phyloP scores from a whole-genome alignment of 208 protist species.

The Strigomonas galati region DNA sequence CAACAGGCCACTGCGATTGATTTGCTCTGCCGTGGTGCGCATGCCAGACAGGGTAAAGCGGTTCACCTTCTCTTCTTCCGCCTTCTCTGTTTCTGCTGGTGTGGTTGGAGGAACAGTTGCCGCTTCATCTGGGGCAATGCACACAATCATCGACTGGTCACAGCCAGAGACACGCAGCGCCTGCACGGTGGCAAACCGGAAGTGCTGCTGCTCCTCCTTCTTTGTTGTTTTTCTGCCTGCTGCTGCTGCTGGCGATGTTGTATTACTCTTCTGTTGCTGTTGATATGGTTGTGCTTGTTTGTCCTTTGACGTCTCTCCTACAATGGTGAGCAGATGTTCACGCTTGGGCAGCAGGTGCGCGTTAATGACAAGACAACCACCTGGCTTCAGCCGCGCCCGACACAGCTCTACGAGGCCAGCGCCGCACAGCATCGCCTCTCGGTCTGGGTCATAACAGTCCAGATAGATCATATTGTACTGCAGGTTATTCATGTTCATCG shows the following conservation, averaged over 20 bases:
- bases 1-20: not conserved
- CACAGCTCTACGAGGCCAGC: constrained; percentile 51
- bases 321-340: constrained; percentile 4
- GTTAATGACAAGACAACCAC: constrained; percentile 68
- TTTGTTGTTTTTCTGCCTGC: not conserved
- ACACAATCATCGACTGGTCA: constrained; percentile 61
- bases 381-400: constrained; percentile 37
- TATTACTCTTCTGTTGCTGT: not conserved
- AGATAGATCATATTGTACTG: constrained; percentile 74
- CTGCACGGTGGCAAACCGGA: constrained; percentile 62
- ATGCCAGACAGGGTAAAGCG: constrained; percentile 13
- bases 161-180: constrained; percentile 55
- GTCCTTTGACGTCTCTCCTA: not conserved
- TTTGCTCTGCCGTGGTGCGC: constrained; percentile 2
- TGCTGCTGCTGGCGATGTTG: not conserved
- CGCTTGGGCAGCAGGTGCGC: constrained; percentile 56
- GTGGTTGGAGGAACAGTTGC: too few species aligned
- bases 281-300: constrained; percentile 6
- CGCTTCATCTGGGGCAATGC: constrained; percentile 17
- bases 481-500: not conserved
- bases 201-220: too few species aligned
- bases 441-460: constrained; percentile 78
- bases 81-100: not conserved
- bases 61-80: not conserved
- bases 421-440: constrained; percentile 70